These are phyloP conservation scores for Torrubiella hemipterigena DNA, from an alignment of 2,329 filamentous ascomycete genomes.

Conservation along the genomic window DNA sequence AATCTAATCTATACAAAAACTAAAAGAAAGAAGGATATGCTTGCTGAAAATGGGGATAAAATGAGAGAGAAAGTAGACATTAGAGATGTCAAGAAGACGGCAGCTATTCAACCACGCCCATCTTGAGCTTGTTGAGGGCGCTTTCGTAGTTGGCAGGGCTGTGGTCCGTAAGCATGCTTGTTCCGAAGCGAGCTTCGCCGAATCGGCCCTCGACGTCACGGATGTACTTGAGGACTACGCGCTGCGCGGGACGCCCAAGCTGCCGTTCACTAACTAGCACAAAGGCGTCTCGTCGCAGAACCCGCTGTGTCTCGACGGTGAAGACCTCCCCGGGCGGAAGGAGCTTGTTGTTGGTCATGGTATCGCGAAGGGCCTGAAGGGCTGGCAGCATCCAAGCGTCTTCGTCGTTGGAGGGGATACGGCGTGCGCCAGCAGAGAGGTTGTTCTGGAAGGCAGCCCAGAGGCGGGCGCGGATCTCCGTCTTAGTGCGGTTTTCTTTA, in stretches of 20 bases:
- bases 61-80: no score
- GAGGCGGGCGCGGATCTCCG: conserved; percentile 53
- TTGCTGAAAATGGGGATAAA: no score
- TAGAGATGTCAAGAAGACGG: no score
- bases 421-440: conserved; percentile 26
- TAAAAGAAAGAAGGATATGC: no score
- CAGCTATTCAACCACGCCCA: conserved; percentile 31
- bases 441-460: conserved; percentile 54
- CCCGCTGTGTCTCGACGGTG: conserved; percentile 54
- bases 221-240: conserved; percentile 59
- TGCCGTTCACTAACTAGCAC: conserved; percentile 30
- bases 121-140: conserved; percentile 47
- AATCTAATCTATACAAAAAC: no score
- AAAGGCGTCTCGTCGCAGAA: conserved; percentile 56
- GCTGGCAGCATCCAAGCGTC: conserved; percentile 59
- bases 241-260: conserved; percentile 53
- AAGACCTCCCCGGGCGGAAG: conserved; percentile 70
- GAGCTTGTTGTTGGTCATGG: conserved; percentile 58
- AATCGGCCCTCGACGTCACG: conserved; percentile 60
- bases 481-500: conserved; percentile 55
- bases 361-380: conserved; percentile 51
- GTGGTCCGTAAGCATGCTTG: conserved; percentile 65
- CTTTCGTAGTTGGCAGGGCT: conserved; percentile 64
- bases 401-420: conserved; percentile 35
- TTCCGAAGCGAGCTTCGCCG: conserved; percentile 57